Evolutionary conservation across 768 basidiomycete species (phyloP).

Genomic region (Suillus alpinus): DNA sequence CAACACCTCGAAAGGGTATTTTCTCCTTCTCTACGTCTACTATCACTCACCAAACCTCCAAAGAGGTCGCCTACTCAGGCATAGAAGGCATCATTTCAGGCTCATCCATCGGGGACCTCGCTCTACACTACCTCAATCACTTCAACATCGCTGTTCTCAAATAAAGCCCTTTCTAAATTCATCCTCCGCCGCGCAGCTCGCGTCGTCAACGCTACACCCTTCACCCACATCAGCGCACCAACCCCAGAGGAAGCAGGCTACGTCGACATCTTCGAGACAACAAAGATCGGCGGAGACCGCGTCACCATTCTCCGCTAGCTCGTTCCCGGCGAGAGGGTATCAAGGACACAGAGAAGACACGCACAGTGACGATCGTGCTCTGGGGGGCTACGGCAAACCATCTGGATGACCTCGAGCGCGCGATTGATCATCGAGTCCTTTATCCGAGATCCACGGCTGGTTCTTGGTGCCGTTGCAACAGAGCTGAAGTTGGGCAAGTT

Average conservation of each 20-base stretch:
- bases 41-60: too few species aligned
- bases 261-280: constrained; percentile 92
- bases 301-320: constrained; percentile 95
- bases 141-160: too few species aligned
- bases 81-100: too few species aligned
- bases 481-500: constrained; percentile 88
- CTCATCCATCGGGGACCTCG: too few species aligned
- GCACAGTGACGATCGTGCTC: constrained; percentile 91
- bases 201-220: constrained; percentile 93
- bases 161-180: constrained; percentile 95
- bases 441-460: constrained; percentile 83
- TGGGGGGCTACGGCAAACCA: constrained; percentile 93
- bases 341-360: constrained; percentile 67
- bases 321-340: constrained; percentile 58
- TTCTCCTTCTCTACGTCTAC: too few species aligned
- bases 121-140: too few species aligned
- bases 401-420: constrained; percentile 93
- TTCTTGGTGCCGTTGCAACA: constrained; percentile 91
- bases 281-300: constrained; percentile 95
- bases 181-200: constrained; percentile 92
- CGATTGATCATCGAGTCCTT: constrained; percentile 93
- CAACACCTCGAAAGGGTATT: too few species aligned
- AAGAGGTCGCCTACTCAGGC: too few species aligned
- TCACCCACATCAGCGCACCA: constrained; percentile 93
- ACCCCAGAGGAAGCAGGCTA: constrained; percentile 94